Evolutionary conservation across 495 filamentous ascomycete species (phyloP), one percentile per base, ranked within the genome.

Genomic region (Oleoguttula mirabilis): DNA sequence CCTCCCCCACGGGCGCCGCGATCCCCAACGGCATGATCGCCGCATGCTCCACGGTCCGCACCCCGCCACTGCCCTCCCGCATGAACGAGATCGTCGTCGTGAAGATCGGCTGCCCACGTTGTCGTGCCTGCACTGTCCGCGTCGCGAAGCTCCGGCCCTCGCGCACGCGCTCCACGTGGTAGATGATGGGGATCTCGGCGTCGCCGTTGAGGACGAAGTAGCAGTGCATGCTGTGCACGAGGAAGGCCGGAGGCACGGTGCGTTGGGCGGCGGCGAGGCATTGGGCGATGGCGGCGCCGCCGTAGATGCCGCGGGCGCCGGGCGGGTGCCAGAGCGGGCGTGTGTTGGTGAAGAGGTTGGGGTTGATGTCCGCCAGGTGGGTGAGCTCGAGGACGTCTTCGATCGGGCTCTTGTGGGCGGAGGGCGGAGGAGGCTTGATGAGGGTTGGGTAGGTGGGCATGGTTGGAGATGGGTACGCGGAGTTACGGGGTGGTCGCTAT

Each of bases 161-260:
- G 41, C 90, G 80, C 23, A 96, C 84, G 36, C 79, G 76, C 65
- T 95, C 88, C 22, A 98, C 90, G 55, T 93, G 79, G 57, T 86
- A 98, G 41, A 95, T 65, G 49, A 98, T 82, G 3, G 90, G 88
- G 25, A 92, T 76, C 30, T 80, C 74, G 6, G 77, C 67, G 57
- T 88, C 79, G 21, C 88, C 90, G 10, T 84, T 86, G 1, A 96
- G 79, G 27, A 98, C 79, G 66, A 98, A 98, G 70, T 94, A 98
- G 72, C 88, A 95, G 70, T 98, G 90, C 84, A 94, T 94, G 62
- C 77, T 83, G 66, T 98, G 88, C 33, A 87, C 72, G 47, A 77
- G 69, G 66, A 93, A 94, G 59, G 83, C 68, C 17, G 65, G 54
- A 1, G 80, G 78, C 14, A 98, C 80, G 36, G 90, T 98, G 39